Evolutionary conservation across 345 rosid species (phyloP).

Genomic region (Cardamine occulta): DNA sequence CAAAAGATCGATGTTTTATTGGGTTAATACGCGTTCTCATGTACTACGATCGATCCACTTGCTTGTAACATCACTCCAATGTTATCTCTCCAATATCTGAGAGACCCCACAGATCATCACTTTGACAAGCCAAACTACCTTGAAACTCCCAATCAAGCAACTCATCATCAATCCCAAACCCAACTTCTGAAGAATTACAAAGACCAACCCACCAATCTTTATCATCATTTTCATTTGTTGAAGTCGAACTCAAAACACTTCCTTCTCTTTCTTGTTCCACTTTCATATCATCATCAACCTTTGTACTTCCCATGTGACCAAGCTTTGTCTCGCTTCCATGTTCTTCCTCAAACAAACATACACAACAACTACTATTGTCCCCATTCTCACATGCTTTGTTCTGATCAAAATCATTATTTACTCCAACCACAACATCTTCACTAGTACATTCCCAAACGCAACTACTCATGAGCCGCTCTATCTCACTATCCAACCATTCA

Average conservation of each 20-base stretch:
- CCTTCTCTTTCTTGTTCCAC: constrained; percentile 32
- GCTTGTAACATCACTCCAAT: constrained; percentile 12
- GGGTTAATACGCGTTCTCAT: background rate
- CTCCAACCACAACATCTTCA: constrained; percentile 22
- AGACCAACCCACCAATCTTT: constrained; percentile 36
- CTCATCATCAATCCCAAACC: constrained; percentile 42
- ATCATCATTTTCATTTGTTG: constrained; percentile 26
- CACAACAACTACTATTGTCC: constrained; percentile 40
- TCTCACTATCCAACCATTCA: constrained; percentile 76
- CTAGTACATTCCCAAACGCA: constrained; percentile 38
- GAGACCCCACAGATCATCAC: constrained; percentile 40
- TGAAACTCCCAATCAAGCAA: constrained; percentile 51
- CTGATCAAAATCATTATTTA: constrained; percentile 18
- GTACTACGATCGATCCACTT: constrained; percentile 18
- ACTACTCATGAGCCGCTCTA: constrained; percentile 51
- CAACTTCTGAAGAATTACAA: constrained; percentile 25
- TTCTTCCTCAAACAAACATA: constrained; percentile 41
- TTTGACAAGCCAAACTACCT: constrained; percentile 28
- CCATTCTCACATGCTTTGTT: constrained; percentile 34
- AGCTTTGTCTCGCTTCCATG: constrained; percentile 23
- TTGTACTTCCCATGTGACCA: background rate
- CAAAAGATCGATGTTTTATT: constrained; percentile 12
- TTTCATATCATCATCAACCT: constrained; percentile 35
- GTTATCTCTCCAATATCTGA: constrained; percentile 37
- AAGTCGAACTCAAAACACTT: constrained; percentile 44